Percentiles rank a stretch among this genome's conserved stretches.
Conservation (phyloP, 225 moss, liverwort and hornwort genomes). For the Sphagnum contortum region DNA sequence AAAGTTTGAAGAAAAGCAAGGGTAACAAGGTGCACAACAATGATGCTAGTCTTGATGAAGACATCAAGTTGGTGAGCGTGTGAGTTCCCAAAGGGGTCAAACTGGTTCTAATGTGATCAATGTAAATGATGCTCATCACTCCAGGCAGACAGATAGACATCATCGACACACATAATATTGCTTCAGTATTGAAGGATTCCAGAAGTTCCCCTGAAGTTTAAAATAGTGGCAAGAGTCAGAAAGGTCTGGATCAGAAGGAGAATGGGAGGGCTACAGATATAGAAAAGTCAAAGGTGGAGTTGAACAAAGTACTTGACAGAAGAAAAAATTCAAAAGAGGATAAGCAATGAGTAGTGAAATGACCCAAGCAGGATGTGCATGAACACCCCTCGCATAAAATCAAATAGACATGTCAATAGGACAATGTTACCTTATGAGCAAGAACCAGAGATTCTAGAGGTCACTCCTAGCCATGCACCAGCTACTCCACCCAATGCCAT, state of each 20-base stretch:
- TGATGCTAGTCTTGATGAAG: slow-evolving; percentile 29
- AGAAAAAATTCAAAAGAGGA: slow-evolving; percentile 69
- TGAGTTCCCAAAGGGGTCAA: slow-evolving; percentile 28
- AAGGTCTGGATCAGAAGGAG: slow-evolving; percentile 41
- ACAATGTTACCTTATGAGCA: slow-evolving; percentile 9
- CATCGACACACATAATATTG: slow-evolving; percentile 42
- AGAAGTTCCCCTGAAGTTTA: slow-evolving; percentile 20
- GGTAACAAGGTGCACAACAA: slow-evolving; percentile 36
- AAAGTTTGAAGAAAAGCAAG: slow-evolving; percentile 46
- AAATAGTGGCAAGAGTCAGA: slow-evolving; percentile 40
- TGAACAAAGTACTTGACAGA: too few relatives aligned
- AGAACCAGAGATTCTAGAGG: slow-evolving; percentile 2
- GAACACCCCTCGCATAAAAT: slow-evolving; percentile 7
- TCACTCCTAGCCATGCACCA: slow-evolving; percentile 6
- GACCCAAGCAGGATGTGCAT: slow-evolving; percentile 29
- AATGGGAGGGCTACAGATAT: too few relatives aligned
- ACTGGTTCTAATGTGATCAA: slow-evolving; percentile 39
- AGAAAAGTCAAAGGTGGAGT: too few relatives aligned
- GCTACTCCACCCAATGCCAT: slow-evolving; percentile 9
- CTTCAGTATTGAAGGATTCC: slow-evolving; percentile 39
- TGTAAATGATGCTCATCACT: slow-evolving; percentile 36
- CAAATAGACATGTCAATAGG: slow-evolving; percentile 17
- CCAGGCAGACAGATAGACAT: slow-evolving; percentile 29
- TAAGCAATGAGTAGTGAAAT: slow-evolving; percentile 45
- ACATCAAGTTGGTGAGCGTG: slow-evolving; percentile 26